A percentile compares a stretch with the other conserved stretches of the same genome.
These are phyloP conservation scores for Asclepias syriaca DNA, from an alignment of 257 asterid genomes.

Conservation along the genomic window DNA sequence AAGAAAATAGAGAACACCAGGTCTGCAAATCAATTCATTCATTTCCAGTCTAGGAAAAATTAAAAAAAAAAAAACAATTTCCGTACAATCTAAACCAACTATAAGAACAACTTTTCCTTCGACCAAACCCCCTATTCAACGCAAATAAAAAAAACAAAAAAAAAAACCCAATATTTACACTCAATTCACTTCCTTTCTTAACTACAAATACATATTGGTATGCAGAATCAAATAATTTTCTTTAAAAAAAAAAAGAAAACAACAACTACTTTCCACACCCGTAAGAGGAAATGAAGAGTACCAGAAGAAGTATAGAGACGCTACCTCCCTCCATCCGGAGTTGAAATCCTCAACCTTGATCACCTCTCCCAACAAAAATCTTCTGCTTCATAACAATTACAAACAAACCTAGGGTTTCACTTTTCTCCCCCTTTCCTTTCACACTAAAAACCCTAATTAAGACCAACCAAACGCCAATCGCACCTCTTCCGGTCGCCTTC, in stretches of 20 bases:
- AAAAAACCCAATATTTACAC: neutral
- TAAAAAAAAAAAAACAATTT: neutral
- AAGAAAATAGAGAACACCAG: neutral
- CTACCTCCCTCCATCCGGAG: conserved; percentile 99
- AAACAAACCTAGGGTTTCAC: conserved; percentile 23
- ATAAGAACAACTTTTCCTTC: neutral
- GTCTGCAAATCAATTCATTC: neutral
- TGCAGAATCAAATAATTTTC: too few relatives aligned
- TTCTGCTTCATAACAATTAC: conserved; percentile 50
- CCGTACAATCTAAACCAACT: neutral
- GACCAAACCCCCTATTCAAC: neutral
- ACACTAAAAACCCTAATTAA: conserved; percentile 28
- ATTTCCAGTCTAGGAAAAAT: neutral
- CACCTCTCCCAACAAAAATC: conserved; percentile 43
- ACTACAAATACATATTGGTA: neutral
- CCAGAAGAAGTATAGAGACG: conserved; percentile 89
- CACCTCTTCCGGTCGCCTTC: conserved; percentile 3
- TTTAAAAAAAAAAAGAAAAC: neutral
- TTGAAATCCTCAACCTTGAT: conserved; percentile 69
- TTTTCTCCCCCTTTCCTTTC: neutral
- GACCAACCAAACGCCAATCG: neutral
- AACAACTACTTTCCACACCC: conserved; percentile 1
- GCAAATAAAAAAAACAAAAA: neutral
- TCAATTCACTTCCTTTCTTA: neutral
- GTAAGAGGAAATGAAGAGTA: conserved; percentile 72